Percentiles rank a stretch among this genome's conserved stretches.
Conservation (phyloP, 108 stramenopile species). For the Phaeodactylum tricornutum region DNA sequence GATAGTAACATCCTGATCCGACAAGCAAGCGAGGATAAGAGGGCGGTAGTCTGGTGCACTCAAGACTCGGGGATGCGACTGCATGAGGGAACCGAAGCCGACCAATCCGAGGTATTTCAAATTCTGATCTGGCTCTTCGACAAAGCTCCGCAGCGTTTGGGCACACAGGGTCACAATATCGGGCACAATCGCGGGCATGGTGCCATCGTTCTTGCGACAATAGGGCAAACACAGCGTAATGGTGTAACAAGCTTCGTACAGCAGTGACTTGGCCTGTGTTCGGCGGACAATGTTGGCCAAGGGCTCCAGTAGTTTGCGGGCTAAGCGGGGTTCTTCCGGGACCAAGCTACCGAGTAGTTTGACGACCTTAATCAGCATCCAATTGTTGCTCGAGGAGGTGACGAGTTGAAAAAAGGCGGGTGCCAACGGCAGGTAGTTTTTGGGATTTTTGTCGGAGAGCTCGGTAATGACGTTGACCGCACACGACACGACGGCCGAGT, state of each 20-base stretch:
- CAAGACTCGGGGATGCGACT: slow-evolving; percentile 84
- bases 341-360: slow-evolving; percentile 94
- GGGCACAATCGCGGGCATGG: slow-evolving; percentile 80
- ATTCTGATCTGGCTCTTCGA: slow-evolving; percentile 96
- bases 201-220: slow-evolving; percentile 86
- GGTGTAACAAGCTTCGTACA: slow-evolving; percentile 94
- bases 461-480: slow-evolving; percentile 99
- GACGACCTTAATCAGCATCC: slow-evolving; percentile 99
- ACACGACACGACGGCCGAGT: slow-evolving; percentile 89
- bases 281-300: slow-evolving; percentile 88
- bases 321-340: slow-evolving; percentile 95
- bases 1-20: slow-evolving; percentile 97
- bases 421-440: slow-evolving; percentile 94
- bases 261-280: slow-evolving; percentile 91
- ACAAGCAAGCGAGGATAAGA: slow-evolving; percentile 87
- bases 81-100: slow-evolving; percentile 87
- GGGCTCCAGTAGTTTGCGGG: slow-evolving; percentile 95
- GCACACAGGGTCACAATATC: slow-evolving; percentile 86
- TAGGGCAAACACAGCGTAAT: slow-evolving; percentile 92
- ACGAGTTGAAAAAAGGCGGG: slow-evolving; percentile 95
- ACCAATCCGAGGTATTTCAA: slow-evolving; percentile 98
- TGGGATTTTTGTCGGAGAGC: slow-evolving; percentile 93
- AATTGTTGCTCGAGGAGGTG: slow-evolving; percentile 93
- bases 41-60: slow-evolving; percentile 74
- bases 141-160: slow-evolving; percentile 80